Conservation (phyloP, 2,329 filamentous ascomycete species). For the Esteya vermicola region DNA sequence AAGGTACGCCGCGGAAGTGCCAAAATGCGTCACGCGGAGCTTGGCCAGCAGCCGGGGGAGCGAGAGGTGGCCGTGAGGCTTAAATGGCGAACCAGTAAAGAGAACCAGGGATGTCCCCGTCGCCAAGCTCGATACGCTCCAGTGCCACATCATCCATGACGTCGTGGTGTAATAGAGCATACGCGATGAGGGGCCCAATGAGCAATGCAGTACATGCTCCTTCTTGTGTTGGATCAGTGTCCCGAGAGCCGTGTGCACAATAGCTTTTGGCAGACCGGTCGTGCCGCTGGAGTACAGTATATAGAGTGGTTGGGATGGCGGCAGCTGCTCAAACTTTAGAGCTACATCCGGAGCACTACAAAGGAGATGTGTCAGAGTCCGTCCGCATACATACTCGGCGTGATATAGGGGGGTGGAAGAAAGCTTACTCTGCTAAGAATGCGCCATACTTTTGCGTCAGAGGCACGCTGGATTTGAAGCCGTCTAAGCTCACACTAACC, state of each 20-base stretch:
- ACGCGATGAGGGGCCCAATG: slow-evolving; percentile 55
- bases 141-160: slow-evolving; percentile 98
- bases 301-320: slow-evolving; percentile 79
- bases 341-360: slow-evolving; percentile 25
- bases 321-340: slow-evolving; percentile 60
- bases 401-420: too few relatives aligned
- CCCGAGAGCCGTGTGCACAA: slow-evolving; percentile 81
- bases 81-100: slow-evolving; percentile 88
- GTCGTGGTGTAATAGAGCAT: slow-evolving; percentile 92
- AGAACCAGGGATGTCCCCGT: slow-evolving; percentile 71
- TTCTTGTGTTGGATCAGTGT: slow-evolving; percentile 96
- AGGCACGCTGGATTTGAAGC: not conserved
- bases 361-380: slow-evolving; percentile 7
- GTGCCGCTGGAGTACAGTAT: slow-evolving; percentile 91
- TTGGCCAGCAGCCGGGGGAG: slow-evolving; percentile 73
- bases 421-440: too few relatives aligned
- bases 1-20: slow-evolving; percentile 87
- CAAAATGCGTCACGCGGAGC: slow-evolving; percentile 78
- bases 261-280: slow-evolving; percentile 77
- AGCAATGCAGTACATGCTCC: slow-evolving; percentile 79
- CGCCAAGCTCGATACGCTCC: slow-evolving; percentile 77
- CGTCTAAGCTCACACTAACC: not conserved
- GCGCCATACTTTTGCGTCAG: not conserved
- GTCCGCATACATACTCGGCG: too few relatives aligned
- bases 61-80: slow-evolving; percentile 62